phyloP scores from a whole-genome alignment of 192 early-diverging fungal species.

The Dimargaris cristalligena region DNA sequence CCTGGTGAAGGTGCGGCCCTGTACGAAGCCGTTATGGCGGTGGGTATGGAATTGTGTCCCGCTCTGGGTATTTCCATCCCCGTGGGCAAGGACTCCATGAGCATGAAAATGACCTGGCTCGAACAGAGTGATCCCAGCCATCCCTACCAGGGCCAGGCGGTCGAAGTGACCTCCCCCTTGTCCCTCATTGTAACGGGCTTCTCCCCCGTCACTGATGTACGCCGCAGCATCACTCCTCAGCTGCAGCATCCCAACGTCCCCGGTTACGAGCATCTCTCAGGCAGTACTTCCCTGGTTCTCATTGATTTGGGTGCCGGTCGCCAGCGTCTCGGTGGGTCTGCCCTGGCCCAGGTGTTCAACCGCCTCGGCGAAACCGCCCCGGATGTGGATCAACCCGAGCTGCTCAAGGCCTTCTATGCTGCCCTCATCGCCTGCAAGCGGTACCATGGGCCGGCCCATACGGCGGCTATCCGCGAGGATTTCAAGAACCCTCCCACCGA shows the following conservation, averaged over 20 bases:
- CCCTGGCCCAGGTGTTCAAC: constrained; percentile 87
- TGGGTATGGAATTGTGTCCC: constrained; percentile 88
- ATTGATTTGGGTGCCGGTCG: constrained; percentile 74
- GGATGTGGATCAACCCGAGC: constrained; percentile 61
- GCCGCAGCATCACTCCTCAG: constrained; percentile 81
- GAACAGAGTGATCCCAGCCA: constrained; percentile 16
- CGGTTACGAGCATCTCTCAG: constrained; percentile 15
- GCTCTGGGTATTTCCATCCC: constrained; percentile 85
- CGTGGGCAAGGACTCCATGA: constrained; percentile 99
- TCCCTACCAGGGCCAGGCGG: constrained; percentile 16
- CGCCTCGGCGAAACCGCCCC: constrained; percentile 61
- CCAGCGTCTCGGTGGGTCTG: constrained; percentile 82
- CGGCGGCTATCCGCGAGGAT: constrained; percentile 12
- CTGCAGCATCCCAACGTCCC: constrained; percentile 30
- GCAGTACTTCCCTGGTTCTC: constrained; percentile 52
- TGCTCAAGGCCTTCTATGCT: constrained; percentile 66
- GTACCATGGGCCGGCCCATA: constrained; percentile 16
- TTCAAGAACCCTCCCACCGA: not conserved
- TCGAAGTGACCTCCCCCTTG: constrained; percentile 73
- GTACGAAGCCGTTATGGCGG: constrained; percentile 82
- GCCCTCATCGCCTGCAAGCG: constrained; percentile 35
- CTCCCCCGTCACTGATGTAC: constrained; percentile 68
- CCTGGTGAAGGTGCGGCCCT: constrained; percentile 82
- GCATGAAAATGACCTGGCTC: constrained; percentile 91
- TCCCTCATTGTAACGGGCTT: constrained; percentile 89